Base-by-base conservation (phyloP, 163 green algal genomes). In the Trebouxiophyceae sp. region DNA sequence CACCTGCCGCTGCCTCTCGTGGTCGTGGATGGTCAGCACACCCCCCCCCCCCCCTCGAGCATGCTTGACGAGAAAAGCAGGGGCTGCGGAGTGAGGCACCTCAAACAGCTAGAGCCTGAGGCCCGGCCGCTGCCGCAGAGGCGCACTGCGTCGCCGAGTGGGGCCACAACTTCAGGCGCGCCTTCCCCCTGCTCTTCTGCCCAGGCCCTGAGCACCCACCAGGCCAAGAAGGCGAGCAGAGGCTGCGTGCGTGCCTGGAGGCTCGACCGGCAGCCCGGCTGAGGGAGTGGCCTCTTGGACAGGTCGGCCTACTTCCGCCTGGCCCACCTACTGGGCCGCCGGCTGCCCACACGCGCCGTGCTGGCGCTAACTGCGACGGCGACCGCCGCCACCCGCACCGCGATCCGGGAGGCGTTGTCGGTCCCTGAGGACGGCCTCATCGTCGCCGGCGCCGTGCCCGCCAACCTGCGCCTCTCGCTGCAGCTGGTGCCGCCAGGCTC, bases 71-170 rank as follows among this genome's bases (percentile, higher is more conserved):
- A n/a, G n/a, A n/a, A n/a, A n/a, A n/a, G n/a, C n/a, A n/a, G n/a
- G n/a, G n/a, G n/a, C n/a, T n/a, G n/a, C n/a, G n/a, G n/a, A n/a
- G n/a, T n/a, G n/a, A n/a, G n/a, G n/a, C n/a, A n/a, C n/a, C n/a
- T n/a, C n/a, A n/a, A n/a, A n/a, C n/a, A n/a, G n/a, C n/a, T n/a
- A n/a, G n/a, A n/a, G n/a, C n/a, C n/a, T n/a, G n/a, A n/a, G n/a
- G n/a, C 19, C 19, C 39, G 12, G 39, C 39, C 39, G 19, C 12
- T 50, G 39, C 19, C 19, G 39, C 39, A 50, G 39, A 50, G 39
- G 92, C 90, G 19, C 93, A 99, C 76, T 99, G 93, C 67, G 81
- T 98, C 32, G 84, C 84, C 28, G 86, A 97, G 76, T 98, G 93
- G 93, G 93, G 93, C n/a, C 91, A 98, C 75, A 92, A 91, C 70